Base-by-base conservation (phyloP, 2,329 filamentous ascomycete genomes). In the Botrytis elliptica region DNA sequence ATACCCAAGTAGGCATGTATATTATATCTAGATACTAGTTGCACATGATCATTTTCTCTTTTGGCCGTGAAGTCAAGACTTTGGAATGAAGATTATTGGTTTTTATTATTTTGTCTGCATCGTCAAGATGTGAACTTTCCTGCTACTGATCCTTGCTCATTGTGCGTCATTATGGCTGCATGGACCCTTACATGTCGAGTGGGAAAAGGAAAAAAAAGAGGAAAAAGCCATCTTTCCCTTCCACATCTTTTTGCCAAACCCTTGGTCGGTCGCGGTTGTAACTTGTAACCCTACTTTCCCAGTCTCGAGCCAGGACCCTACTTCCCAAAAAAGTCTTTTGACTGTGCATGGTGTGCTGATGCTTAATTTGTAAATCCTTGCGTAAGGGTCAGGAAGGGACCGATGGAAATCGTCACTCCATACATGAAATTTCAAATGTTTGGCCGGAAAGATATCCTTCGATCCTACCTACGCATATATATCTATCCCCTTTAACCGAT, bases 381-480 rank as follows among this genome's bases (percentile, higher is more conserved):
- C 36, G 38, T 10, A 40, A 63, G 49, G 49, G 49, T 52, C 4
- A 64, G 60, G 60, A n/a, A n/a, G 38, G 59, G 62, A 38, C 62
- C 62, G 62, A 64, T 44, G 38, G 40, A 64, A 42, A 64, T 64
- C 62, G 38, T 64, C 62, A 64, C 62, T 42, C 62, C 38, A 64
- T 33, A 64, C 33, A 49, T 49, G 33, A 46, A 52, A 38, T 14
- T 33, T 46, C 33, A 49, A 67, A 64, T 29, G 16, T 64, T n/a
- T 64, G 62, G n/a, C 40, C 38, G n/a, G 40, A 22, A 44, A 33
- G 38, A 64, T 44, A 64, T 64, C 25, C 25, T 29, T 4, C 60
- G 12, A 12, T 40, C 25, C 20, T 62, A 33, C 33, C 33, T 33
- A 33, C 33, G 33, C 33, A 33, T 33, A 25, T 62, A 63, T 63